These are phyloP conservation scores for Candolleomyces aberdarensis DNA, from an alignment of 768 basidiomycete genomes.

Conservation along the genomic window DNA sequence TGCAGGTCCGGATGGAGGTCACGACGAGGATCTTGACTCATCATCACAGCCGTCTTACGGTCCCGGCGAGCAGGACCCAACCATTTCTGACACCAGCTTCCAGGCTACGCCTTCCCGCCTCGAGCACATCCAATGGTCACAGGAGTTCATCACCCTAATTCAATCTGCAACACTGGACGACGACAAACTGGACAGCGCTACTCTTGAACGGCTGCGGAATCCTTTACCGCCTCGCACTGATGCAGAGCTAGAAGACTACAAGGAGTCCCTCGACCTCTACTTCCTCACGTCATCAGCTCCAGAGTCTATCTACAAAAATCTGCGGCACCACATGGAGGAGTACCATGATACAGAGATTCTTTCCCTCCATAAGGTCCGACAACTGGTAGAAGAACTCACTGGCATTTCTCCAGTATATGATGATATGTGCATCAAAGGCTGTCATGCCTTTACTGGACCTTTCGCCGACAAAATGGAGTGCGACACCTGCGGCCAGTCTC, in stretches of 20 bases:
- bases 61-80: background rate
- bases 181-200: background rate
- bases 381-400: background rate
- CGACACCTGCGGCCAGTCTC: background rate
- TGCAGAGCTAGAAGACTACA: background rate
- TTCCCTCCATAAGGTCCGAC: background rate
- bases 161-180: background rate
- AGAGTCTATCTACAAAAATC: background rate
- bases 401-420: background rate
- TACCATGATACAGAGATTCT: background rate
- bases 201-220: background rate
- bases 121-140: background rate
- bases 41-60: too few species aligned
- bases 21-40: background rate
- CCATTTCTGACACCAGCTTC: fast-evolving
- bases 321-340: background rate
- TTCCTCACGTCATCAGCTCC: background rate
- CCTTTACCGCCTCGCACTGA: background rate
- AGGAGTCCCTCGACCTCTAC: background rate
- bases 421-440: background rate
- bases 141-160: background rate
- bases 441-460: background rate
- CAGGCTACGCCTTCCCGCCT: background rate
- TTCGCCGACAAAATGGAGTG: background rate
- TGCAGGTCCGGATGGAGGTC: too few species aligned